Evolutionary conservation across 129 eudicot species (phyloP).

Genomic region (Scalesia atractyloides): DNA sequence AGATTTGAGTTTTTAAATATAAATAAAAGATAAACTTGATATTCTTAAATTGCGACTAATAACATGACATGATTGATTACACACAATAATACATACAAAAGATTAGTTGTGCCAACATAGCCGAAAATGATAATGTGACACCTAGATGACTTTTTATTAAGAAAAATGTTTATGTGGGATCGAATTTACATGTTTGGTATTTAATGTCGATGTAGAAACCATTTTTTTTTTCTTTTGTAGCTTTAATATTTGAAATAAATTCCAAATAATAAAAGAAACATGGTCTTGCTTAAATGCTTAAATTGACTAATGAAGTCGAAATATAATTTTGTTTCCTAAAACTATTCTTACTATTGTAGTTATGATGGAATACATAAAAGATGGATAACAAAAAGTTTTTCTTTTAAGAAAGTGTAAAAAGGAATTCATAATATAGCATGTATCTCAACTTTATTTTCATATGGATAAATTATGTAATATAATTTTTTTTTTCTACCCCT

Average conservation of each 20-base stretch:
- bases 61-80: not conserved
- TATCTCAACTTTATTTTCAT: too few relatives aligned
- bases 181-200: not conserved
- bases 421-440: too few relatives aligned
- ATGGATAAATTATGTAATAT: too few relatives aligned
- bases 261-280: not conserved
- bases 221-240: not conserved
- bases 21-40: not conserved
- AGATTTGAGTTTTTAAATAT: not conserved
- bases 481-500: too few relatives aligned
- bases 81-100: not conserved
- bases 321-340: not conserved
- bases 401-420: too few relatives aligned
- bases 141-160: slow-evolving; percentile 3
- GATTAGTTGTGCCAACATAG: slow-evolving; percentile 14
- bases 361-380: too few relatives aligned
- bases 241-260: not conserved
- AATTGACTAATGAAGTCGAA: not conserved
- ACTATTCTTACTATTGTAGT: too few relatives aligned
- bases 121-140: not conserved
- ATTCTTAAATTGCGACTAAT: not conserved
- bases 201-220: not conserved
- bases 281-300: not conserved
- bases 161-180: slow-evolving; percentile 1
- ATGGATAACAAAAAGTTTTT: too few relatives aligned